phyloP scores from a whole-genome alignment of 306 rosid genomes.

The Crotalaria pallida region DNA sequence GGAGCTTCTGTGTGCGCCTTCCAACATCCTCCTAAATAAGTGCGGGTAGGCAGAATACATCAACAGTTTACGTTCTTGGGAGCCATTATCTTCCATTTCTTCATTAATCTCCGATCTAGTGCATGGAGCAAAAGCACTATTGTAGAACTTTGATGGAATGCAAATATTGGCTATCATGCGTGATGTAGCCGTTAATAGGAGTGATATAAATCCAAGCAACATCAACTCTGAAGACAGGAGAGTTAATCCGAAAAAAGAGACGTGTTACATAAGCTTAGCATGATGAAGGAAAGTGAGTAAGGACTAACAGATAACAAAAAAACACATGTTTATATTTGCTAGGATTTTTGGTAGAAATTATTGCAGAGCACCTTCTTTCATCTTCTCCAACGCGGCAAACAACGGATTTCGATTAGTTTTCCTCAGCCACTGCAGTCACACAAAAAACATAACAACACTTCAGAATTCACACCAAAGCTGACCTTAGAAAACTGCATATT shows the following conservation, averaged over 20 bases:
- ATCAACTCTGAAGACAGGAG: conserved; percentile 71
- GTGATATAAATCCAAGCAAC: conserved; percentile 98
- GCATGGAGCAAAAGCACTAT: conserved; percentile 80
- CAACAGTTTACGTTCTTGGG: conserved; percentile 54
- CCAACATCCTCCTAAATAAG: conserved; percentile 54
- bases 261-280: not conserved
- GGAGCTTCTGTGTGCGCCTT: conserved; percentile 39
- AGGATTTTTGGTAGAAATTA: not conserved
- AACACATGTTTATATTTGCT: not conserved
- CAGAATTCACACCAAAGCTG: conserved; percentile 16
- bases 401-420: conserved; percentile 89
- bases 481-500: not conserved
- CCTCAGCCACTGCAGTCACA: conserved; percentile 69
- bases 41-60: conserved; percentile 43
- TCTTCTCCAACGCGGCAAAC: conserved; percentile 93
- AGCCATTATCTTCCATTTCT: conserved; percentile 42
- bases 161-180: conserved; percentile 81
- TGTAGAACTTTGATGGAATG: conserved; percentile 80
- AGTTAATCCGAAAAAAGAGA: conserved; percentile 6
- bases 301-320: not conserved
- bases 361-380: conserved; percentile 80
- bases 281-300: not conserved
- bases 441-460: not conserved
- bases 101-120: conserved; percentile 62
- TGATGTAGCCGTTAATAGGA: conserved; percentile 91